Evolutionary conservation across 2,329 filamentous ascomycete genomes (phyloP), one percentile per base, ranked within the genome.

Genomic region (Aspergillus sp.): DNA sequence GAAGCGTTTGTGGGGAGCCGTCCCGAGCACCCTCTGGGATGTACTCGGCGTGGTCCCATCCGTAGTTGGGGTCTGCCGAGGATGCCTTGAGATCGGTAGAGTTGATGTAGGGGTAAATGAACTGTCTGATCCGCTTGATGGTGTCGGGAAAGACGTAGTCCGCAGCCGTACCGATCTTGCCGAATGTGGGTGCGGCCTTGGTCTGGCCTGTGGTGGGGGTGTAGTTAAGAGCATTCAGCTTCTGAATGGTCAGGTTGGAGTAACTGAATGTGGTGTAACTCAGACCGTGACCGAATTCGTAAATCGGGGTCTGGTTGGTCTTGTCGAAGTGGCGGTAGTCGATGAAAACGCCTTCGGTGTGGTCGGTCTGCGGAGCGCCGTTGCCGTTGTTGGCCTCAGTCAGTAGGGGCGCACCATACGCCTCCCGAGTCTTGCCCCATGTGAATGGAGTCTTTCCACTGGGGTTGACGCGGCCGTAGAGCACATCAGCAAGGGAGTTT

Each of bases 401-500:
- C 52, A 87, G 73, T 40, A 88, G 66, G 56, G 84, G 77, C 4
- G 79, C 77, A 15, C 84, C 84, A 60, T 85, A 88, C 51, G 83
- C 78, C 50, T 78, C 75, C 25, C 78, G 79, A 12, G 76, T 75
- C 62, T 74, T 74, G 40, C 82, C 85, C 73, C 85, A 80, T 49
- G 85, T 87, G 74, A 88, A 87, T 14, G 84, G 82, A 6, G 83
- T 74, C 75, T 87, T 87, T 64, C 78, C 85, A 55, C 82, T 82
- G 15, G 85, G 85, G 71, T 87, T 87, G 68, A 84, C 77, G 53
- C 79, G 78, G 57, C 90, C 90, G 71, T 90, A 92, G 7, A 92
- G 81, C 21, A 92, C 79, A 68, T 92, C 89, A 3, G 87, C 86
- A 47, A 92, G 83, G 3, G 88, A 83, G 67, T 91, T 91, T 11